A percentile compares a stretch with the other conserved stretches of the same genome.
Evolutionary conservation across 192 early-diverging fungal genomes (phyloP).

Genomic region (Borealophlyctis nickersoniae): DNA sequence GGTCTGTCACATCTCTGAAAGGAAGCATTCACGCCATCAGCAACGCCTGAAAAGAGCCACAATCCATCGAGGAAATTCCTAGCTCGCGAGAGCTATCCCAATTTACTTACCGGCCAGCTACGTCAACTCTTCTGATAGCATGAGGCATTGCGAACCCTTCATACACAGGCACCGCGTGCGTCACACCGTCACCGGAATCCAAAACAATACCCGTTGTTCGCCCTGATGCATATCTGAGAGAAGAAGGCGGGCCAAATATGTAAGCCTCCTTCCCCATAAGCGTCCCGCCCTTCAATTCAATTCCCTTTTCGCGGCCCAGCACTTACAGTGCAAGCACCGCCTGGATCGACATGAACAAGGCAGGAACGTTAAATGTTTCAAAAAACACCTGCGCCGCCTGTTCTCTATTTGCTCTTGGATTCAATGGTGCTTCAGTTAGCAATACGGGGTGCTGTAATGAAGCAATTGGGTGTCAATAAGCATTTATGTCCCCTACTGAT

Average conservation of each 20-base stretch:
- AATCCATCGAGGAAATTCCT: not conserved
- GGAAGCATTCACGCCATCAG: no score
- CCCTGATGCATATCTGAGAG: constrained; percentile 83
- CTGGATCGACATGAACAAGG: constrained; percentile 94
- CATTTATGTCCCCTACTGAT: no score
- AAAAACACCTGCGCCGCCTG: constrained; percentile 95
- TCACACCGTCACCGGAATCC: constrained; percentile 94
- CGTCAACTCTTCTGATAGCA: constrained; percentile 88
- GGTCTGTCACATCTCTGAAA: constrained; percentile 81
- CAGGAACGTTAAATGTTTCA: constrained; percentile 98
- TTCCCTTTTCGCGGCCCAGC: not conserved
- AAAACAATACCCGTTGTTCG: constrained; percentile 96
- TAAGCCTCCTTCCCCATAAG: no score
- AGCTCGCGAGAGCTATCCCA: not conserved
- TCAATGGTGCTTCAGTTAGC: constrained; percentile 95
- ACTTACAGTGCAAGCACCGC: constrained; percentile 90
- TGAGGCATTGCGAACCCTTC: constrained; percentile 96
- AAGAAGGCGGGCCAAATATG: not conserved
- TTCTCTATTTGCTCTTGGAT: constrained; percentile 90
- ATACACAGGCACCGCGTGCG: constrained; percentile 91
- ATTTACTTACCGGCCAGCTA: constrained; percentile 70
- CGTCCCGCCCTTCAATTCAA: no score
- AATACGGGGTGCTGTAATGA: constrained; percentile 86
- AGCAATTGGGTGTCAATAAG: not conserved
- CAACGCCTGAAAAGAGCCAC: no score